Evolutionary conservation across 31 red algal genomes (phyloP).

Genomic region (Odonthalia washingtoniensis): DNA sequence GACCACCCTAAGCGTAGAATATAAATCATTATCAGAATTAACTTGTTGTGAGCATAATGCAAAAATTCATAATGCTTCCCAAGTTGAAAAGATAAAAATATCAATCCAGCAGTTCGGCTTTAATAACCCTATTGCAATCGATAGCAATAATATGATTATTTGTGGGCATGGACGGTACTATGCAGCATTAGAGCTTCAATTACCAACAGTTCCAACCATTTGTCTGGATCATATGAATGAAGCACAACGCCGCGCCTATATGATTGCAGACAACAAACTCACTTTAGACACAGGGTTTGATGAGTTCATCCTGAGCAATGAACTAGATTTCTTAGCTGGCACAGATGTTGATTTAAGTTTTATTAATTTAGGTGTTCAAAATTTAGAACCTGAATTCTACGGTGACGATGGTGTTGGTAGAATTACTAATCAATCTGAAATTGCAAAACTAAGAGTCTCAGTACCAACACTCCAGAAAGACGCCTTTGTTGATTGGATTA

Average conservation of each 20-base stretch:
- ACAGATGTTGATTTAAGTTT: slow-evolving; percentile 16
- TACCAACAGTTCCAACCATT: slow-evolving; percentile 3
- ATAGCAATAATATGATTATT: not conserved
- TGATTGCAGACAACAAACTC: slow-evolving; percentile 27
- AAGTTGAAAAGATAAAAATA: not conserved
- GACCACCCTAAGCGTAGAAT: not conserved
- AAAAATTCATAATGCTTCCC: not conserved
- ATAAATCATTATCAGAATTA: slow-evolving; percentile 4
- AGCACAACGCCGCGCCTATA: slow-evolving; percentile 15
- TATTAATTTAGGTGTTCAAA: not conserved
- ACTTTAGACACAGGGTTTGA: slow-evolving; percentile 1
- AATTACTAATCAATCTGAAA: too few relatives aligned
- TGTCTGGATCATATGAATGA: slow-evolving; percentile 1
- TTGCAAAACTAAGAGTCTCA: too few relatives aligned
- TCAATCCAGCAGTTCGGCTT: slow-evolving; percentile 16
- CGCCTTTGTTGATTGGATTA: too few relatives aligned
- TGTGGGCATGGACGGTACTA: slow-evolving; percentile 14
- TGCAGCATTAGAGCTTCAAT: not conserved
- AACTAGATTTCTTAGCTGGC: slow-evolving; percentile 1
- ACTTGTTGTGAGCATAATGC: slow-evolving; percentile 7
- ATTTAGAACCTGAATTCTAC: not conserved
- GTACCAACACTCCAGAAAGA: too few relatives aligned
- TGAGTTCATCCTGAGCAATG: not conserved
- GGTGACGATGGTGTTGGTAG: too few relatives aligned
- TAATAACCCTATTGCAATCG: slow-evolving; percentile 29